phyloP scores from a whole-genome alignment of 2,329 filamentous ascomycete genomes.

The Xylaria multiplex region DNA sequence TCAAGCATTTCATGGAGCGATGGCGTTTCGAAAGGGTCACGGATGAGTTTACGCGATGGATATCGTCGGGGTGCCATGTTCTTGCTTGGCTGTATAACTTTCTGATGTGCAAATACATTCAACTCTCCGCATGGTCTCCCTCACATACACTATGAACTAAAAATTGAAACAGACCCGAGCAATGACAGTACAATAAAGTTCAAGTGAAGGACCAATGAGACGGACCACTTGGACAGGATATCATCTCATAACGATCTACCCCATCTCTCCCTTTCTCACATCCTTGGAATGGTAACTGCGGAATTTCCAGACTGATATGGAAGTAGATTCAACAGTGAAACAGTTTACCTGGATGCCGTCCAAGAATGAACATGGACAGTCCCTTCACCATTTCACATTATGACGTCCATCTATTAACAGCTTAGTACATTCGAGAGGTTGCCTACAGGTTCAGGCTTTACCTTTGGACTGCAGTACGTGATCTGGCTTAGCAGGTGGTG shows the following conservation, averaged over 20 bases:
- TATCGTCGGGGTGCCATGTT: conserved; percentile 20
- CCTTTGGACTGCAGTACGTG: background rate
- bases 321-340: background rate
- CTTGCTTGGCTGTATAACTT: conserved; percentile 34
- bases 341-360: background rate
- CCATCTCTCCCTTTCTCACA: background rate
- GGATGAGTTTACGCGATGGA: conserved; percentile 32
- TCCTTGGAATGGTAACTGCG: background rate
- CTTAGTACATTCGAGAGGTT: conserved; percentile 8
- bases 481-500: conserved; percentile 8
- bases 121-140: conserved; percentile 25
- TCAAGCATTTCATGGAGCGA: conserved; percentile 44
- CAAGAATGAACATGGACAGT: background rate
- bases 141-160: background rate
- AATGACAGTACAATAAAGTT: background rate
- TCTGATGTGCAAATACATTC: conserved; percentile 34
- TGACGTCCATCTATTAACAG: conserved; percentile 3
- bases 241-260: background rate
- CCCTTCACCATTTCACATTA: conserved; percentile 13
- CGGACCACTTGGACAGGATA: background rate
- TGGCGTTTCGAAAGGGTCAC: conserved; percentile 44
- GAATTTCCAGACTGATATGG: background rate
- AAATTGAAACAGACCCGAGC: background rate
- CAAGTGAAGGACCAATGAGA: background rate
- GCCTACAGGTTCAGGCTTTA: background rate